These are phyloP conservation scores for Cercospora sp. DNA, from an alignment of 2,329 filamentous ascomycete genomes.

Conservation along the genomic window DNA sequence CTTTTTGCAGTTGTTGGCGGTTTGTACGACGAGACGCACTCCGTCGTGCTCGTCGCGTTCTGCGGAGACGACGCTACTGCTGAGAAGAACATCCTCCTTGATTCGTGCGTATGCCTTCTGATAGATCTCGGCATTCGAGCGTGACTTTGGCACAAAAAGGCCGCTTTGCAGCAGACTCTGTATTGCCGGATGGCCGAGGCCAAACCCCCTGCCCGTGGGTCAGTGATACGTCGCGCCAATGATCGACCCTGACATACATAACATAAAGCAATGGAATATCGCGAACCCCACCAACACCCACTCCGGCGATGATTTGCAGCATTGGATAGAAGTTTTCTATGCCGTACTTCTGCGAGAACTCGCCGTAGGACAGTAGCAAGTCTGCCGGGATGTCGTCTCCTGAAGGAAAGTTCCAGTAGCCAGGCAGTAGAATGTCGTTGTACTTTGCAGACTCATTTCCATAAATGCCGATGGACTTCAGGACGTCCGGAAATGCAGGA, in stretches of 20 bases:
- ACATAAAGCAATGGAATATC: constrained; percentile 11
- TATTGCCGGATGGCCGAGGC: neutral
- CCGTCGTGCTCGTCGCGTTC: neutral
- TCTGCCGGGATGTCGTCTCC: constrained; percentile 10
- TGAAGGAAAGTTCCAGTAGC: constrained; percentile 18
- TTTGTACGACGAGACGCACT: neutral
- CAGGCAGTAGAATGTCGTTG: constrained; percentile 14
- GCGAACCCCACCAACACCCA: constrained; percentile 10
- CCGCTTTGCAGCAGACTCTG: neutral
- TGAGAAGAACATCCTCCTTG: constrained; percentile 2
- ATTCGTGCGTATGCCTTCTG: constrained; percentile 5
- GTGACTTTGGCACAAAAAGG: constrained; percentile 10
- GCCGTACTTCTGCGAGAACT: constrained; percentile 16
- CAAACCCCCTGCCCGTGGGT: constrained; percentile 5
- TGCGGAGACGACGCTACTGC: neutral
- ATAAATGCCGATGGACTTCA: neutral
- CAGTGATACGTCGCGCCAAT: neutral
- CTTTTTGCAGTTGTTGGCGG: neutral
- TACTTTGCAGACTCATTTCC: constrained; percentile 7
- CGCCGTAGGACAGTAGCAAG: constrained; percentile 10
- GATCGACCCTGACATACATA: constrained; percentile 3
- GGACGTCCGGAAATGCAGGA: neutral
- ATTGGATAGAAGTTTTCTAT: constrained; percentile 1
- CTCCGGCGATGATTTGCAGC: constrained; percentile 4
- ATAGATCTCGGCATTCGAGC: constrained; percentile 6